These are phyloP conservation scores for Pythium aquatile DNA, from an alignment of 352 stramenopile species.

Conservation along the genomic window DNA sequence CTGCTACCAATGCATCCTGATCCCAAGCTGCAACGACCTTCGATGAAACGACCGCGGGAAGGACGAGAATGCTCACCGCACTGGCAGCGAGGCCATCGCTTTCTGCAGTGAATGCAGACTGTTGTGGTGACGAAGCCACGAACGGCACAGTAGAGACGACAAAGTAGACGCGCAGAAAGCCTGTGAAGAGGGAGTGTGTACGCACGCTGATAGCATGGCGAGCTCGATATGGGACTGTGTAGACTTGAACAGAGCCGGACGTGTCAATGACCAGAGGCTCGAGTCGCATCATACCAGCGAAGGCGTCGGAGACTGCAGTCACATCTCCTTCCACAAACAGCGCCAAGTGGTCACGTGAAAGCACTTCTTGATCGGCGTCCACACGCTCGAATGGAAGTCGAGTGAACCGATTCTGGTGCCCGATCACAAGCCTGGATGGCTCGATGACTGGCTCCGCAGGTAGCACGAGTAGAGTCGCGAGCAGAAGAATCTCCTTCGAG, in stretches of 20 bases:
- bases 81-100: conserved; percentile 37
- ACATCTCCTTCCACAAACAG: conserved; percentile 35
- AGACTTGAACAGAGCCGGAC: conserved; percentile 28
- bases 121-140: conserved; percentile 23
- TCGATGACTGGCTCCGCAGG: conserved; percentile 18
- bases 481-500: background rate
- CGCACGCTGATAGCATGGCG: conserved; percentile 35
- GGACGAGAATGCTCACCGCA: conserved; percentile 29
- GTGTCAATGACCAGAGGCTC: conserved; percentile 15
- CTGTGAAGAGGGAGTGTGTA: conserved; percentile 33
- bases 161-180: conserved; percentile 41
- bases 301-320: conserved; percentile 22
- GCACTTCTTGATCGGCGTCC: conserved; percentile 19
- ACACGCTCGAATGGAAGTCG: conserved; percentile 16
- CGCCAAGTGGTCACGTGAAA: conserved; percentile 16
- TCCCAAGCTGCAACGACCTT: background rate
- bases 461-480: conserved; percentile 20
- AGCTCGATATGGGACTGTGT: conserved; percentile 37
- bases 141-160: conserved; percentile 42
- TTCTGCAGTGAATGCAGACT: conserved; percentile 27
- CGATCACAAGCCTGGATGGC: conserved; percentile 5
- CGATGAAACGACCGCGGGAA: background rate
- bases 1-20: background rate
- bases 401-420: conserved; percentile 3
- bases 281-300: conserved; percentile 28